A percentile compares a stretch with the other conserved stretches of the same genome.
Evolutionary conservation across 2,329 filamentous ascomycete genomes (phyloP).

Genomic region (Stylonectria norvegica): DNA sequence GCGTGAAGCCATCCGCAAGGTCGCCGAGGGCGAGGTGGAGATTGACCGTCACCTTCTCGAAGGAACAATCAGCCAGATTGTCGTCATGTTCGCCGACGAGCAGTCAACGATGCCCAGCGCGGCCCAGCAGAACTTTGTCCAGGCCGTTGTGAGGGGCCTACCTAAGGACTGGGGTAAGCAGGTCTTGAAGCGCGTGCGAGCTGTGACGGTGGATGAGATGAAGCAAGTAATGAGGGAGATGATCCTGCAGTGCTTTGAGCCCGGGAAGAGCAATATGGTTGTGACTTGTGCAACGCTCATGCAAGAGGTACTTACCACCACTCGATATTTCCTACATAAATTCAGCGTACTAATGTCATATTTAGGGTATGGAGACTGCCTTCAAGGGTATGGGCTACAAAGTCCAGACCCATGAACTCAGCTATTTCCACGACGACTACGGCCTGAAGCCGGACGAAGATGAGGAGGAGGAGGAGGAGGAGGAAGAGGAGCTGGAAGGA

Average conservation of each 20-base stretch:
- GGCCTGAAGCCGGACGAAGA: conserved; percentile 69
- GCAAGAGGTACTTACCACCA: conserved; percentile 65
- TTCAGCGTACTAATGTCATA: conserved; percentile 9
- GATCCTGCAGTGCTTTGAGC: conserved; percentile 75
- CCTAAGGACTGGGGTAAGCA: conserved; percentile 73
- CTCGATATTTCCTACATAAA: neutral
- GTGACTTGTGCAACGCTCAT: conserved; percentile 85
- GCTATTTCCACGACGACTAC: conserved; percentile 86
- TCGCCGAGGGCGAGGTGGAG: conserved; percentile 65
- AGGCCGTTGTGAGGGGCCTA: conserved; percentile 73
- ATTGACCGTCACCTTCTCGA: conserved; percentile 83
- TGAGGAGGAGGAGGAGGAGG: conserved; percentile 49
- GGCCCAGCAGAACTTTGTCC: conserved; percentile 78
- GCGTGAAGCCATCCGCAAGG: conserved; percentile 68
- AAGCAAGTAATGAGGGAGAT: conserved; percentile 69
- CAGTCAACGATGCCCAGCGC: conserved; percentile 81
- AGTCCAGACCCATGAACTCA: conserved; percentile 68
- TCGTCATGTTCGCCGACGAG: conserved; percentile 81
- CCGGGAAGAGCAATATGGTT: conserved; percentile 77
- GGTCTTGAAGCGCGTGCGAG: conserved; percentile 72
- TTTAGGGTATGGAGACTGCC: conserved; percentile 68
- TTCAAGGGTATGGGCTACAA: conserved; percentile 76
- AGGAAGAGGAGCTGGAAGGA: conserved; percentile 40
- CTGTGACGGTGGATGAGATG: conserved; percentile 74
- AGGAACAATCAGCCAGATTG: conserved; percentile 85